Evolutionary conservation across 306 rosid genomes (phyloP), one percentile per base, ranked within the genome.

Genomic region (Trichosanthes cucumerina): DNA sequence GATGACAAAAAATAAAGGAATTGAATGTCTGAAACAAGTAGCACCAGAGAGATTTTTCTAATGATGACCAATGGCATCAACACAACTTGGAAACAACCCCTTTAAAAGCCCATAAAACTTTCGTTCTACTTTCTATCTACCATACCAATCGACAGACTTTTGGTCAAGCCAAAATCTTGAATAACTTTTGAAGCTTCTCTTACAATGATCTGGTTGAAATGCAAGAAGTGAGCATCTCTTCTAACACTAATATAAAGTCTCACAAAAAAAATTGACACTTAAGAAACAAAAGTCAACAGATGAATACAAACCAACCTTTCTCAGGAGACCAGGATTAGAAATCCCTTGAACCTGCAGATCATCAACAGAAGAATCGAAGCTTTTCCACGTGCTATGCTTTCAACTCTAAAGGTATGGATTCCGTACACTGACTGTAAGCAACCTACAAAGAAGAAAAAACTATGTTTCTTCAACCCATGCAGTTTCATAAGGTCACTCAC

Each of bases 351-450:
- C 79, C 87, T 87, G 97, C 77, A 94, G 82, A 80, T 87, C 95
- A 89, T 94, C 98, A 34, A 92, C 93, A 47, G 88, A 87, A 53
- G 98, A 88, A n/a, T n/a, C n/a, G n/a, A n/a, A 19, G 98, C 93
- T 88, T 87, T 92, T 80, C 97, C 96, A 79, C 24, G 77, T 38
- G 90, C 93, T 84, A 90, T 89, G 79, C 97, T 92, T 86, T 92
- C 96, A 86, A 94, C 63, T 85, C 98, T 82, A 77, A 92, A 86
- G 79, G 98, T 94, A 74, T 92, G 93, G 75, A 94, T 81, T 78
- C 96, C 97, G 81, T 89, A 90, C 72, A 75, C 81, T 77, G 95
- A 89, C 84, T 94, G 98, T 83, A 92, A 85, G 79, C 97, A 94
- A 83, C 98, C 98, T 94, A 80, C 62, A 56, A 64, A 74, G 60